A percentile compares a stretch with the other conserved stretches of the same genome.
Conservation (phyloP, 2,329 filamentous ascomycete species). For the Sclerotinia trifoliorum region DNA sequence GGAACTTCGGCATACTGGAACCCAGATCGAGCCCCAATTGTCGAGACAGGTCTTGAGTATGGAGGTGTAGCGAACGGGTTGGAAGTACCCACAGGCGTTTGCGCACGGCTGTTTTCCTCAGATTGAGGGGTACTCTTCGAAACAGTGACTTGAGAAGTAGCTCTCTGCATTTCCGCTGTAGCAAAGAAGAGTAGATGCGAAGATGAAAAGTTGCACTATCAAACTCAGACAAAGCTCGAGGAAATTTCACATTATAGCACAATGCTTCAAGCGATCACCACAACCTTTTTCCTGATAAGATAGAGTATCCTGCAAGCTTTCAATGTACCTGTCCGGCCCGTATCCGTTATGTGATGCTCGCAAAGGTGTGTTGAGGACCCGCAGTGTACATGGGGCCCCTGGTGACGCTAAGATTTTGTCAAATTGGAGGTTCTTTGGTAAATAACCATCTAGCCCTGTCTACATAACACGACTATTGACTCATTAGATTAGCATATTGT, state of each 20-base stretch:
- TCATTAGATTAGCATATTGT: slow-evolving; percentile 6
- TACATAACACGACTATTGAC: slow-evolving; percentile 20
- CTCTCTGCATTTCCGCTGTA: slow-evolving; percentile 18
- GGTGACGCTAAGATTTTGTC: slow-evolving; percentile 7
- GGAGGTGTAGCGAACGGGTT: slow-evolving; percentile 29
- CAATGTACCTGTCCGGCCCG: background rate
- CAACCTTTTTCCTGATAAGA: slow-evolving; percentile 16
- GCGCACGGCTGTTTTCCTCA: slow-evolving; percentile 19
- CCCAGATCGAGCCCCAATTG: slow-evolving; percentile 26
- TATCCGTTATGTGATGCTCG: slow-evolving; percentile 4
- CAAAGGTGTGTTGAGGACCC: slow-evolving; percentile 19
- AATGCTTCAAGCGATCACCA: slow-evolving; percentile 14
- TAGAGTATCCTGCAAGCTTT: slow-evolving; percentile 14
- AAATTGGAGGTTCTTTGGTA: slow-evolving; percentile 10
- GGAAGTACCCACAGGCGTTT: slow-evolving; percentile 14
- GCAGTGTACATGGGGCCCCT: slow-evolving; percentile 17
- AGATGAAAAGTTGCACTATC: slow-evolving; percentile 12
- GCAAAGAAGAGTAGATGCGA: slow-evolving; percentile 1
- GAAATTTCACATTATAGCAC: slow-evolving; percentile 23
- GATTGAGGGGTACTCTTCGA: slow-evolving; percentile 18
- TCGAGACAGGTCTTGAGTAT: slow-evolving; percentile 25
- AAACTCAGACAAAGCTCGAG: slow-evolving; percentile 5
- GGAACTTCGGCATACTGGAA: slow-evolving; percentile 27
- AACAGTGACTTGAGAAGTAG: slow-evolving; percentile 3
- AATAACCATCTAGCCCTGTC: slow-evolving; percentile 16